Conservation (phyloP, 306 rosid genomes). For the Cicer pinnatifidum region DNA sequence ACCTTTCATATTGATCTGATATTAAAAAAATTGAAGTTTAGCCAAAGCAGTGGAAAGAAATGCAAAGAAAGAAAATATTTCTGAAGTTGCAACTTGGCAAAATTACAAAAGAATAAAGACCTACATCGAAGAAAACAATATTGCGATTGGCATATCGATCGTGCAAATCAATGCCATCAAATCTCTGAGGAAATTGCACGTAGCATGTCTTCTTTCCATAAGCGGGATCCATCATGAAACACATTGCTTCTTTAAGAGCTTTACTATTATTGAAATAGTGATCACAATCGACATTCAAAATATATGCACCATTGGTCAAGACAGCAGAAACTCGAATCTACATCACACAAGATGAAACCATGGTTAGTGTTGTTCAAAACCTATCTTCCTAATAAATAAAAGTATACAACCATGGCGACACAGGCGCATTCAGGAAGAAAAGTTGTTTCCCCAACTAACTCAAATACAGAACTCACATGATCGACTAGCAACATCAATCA, state of each 20-base stretch:
- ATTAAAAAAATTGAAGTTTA: constrained; percentile 18
- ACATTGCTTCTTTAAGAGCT: constrained; percentile 99
- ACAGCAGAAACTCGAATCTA: constrained; percentile 99
- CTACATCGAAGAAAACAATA: constrained; percentile 94
- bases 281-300: constrained; percentile 96
- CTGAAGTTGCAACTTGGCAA: constrained; percentile 2
- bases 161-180: constrained; percentile 93
- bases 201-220: constrained; percentile 93
- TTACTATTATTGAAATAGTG: constrained; percentile 98
- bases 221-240: constrained; percentile 99
- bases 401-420: not conserved
- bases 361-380: constrained; percentile 44
- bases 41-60: constrained; percentile 27
- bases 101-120: constrained; percentile 42
- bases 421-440: not conserved
- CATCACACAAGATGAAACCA: constrained; percentile 42
- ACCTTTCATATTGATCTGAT: constrained; percentile 96
- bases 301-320: constrained; percentile 95
- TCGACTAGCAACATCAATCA: constrained; percentile 27
- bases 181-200: constrained; percentile 98
- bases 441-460: not conserved
- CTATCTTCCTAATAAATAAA: not conserved
- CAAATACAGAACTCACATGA: not conserved
- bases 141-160: constrained; percentile 99
- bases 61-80: constrained; percentile 23